A percentile compares a stretch with the other conserved stretches of the same genome.
Conservation (phyloP, 2,329 filamentous ascomycete genomes). For the Pyricularia grisea region DNA sequence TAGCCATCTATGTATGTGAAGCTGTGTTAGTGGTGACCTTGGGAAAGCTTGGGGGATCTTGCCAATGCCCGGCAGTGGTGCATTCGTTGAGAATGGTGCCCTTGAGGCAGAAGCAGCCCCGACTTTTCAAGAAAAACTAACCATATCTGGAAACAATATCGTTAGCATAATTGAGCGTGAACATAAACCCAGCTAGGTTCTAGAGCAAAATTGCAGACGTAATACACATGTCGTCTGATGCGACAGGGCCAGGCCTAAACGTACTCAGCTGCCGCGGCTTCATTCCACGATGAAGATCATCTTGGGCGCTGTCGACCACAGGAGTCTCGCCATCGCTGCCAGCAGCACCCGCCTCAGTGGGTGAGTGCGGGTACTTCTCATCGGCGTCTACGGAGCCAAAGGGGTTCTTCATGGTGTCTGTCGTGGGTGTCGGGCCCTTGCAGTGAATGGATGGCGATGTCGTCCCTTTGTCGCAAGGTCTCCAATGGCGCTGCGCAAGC, state of each 20-base stretch:
- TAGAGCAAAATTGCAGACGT: background rate
- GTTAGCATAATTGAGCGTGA: background rate
- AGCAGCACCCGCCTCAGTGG: background rate
- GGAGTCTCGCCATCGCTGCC: background rate
- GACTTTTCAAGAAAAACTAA: background rate
- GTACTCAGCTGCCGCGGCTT: slow-evolving; percentile 19
- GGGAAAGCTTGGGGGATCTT: background rate
- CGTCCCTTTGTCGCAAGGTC: slow-evolving; percentile 6
- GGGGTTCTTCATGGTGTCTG: slow-evolving; percentile 1
- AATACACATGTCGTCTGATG: background rate
- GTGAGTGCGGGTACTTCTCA: slow-evolving; percentile 2
- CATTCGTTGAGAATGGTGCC: background rate
- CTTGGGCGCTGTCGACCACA: slow-evolving; percentile 9
- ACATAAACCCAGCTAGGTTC: background rate
- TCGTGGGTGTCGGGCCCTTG: background rate
- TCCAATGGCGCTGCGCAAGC: background rate
- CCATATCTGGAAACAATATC: background rate
- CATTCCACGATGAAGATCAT: slow-evolving; percentile 20
- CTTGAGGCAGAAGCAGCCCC: background rate
- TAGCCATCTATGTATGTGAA: slow-evolving; percentile 18
- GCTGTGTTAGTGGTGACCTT: background rate
- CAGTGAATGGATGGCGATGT: slow-evolving; percentile 4
- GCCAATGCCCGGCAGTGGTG: background rate
- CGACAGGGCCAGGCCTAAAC: background rate
- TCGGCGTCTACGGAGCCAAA: background rate